Conservation (phyloP, 2,329 filamentous ascomycete species). For the Cordyceps militaris region DNA sequence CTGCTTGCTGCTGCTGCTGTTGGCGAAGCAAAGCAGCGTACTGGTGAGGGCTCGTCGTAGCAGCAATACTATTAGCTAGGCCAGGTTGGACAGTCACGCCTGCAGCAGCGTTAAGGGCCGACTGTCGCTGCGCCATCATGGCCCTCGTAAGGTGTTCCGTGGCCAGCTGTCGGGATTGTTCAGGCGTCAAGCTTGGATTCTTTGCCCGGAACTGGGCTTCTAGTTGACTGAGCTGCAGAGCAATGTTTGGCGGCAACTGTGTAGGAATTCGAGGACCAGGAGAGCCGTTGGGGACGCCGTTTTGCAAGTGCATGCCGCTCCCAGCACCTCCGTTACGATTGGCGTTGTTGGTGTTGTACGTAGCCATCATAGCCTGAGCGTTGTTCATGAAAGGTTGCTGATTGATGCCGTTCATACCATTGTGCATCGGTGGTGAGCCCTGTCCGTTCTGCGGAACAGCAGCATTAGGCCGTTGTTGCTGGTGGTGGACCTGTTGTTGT, state of each 20-base stretch:
- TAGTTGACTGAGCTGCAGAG: conserved; percentile 43
- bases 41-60: conserved; percentile 48
- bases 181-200: conserved; percentile 43
- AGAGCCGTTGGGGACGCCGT: conserved; percentile 40
- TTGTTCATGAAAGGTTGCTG: conserved; percentile 48
- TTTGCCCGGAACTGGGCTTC: conserved; percentile 46
- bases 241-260: conserved; percentile 40
- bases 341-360: conserved; percentile 34
- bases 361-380: conserved; percentile 46
- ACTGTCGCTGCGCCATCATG: conserved; percentile 43
- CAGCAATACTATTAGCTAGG: conserved; percentile 41
- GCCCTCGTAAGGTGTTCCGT: conserved; percentile 41
- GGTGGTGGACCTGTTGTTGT: conserved; percentile 32
- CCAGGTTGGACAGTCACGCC: conserved; percentile 41
- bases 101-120: conserved; percentile 49
- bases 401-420: conserved; percentile 36
- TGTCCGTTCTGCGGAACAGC: conserved; percentile 29
- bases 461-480: conserved; percentile 24
- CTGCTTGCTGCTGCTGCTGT: conserved; percentile 43
- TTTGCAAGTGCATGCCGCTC: conserved; percentile 26
- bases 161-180: conserved; percentile 44
- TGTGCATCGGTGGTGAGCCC: conserved; percentile 38
- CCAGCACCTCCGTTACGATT: conserved; percentile 38
- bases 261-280: conserved; percentile 34
- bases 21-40: conserved; percentile 52